Evolutionary conservation across 768 basidiomycete species (phyloP).

Genomic region (Tephrocybe sp.): DNA sequence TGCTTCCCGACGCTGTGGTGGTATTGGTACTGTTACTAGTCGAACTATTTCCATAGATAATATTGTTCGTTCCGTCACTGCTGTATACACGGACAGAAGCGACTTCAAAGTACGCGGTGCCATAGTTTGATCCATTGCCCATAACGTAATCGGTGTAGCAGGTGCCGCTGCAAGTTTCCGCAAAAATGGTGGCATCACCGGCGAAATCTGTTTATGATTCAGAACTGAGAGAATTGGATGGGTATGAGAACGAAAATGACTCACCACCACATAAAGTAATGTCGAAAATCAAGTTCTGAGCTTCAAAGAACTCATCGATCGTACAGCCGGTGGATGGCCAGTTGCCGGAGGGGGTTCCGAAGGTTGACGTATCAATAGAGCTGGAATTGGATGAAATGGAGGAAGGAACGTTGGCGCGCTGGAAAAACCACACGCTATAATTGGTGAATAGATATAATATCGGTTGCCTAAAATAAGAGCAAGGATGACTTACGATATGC

Average conservation of each 20-base stretch:
- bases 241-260: conserved; percentile 11
- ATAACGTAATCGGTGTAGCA: conserved; percentile 75
- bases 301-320: conserved; percentile 52
- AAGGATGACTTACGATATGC: conserved; percentile 54
- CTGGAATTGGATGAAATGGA: conserved; percentile 48
- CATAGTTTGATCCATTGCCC: conserved; percentile 59
- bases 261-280: conserved; percentile 70
- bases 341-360: conserved; percentile 71
- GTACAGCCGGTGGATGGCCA: conserved; percentile 62
- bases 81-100: conserved; percentile 55
- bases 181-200: conserved; percentile 50
- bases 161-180: conserved; percentile 59
- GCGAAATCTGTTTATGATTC: conserved; percentile 40
- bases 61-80: conserved; percentile 27
- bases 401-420: conserved; percentile 47
- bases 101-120: conserved; percentile 74
- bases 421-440: conserved; percentile 63
- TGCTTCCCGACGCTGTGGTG: neutral
- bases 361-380: conserved; percentile 50
- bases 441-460: neutral
- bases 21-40: conserved; percentile 4
- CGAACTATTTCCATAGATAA: conserved; percentile 14
- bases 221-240: neutral
- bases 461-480: neutral
- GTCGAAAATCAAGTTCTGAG: conserved; percentile 70